Conservation (phyloP, 768 basidiomycete species). For the Psilocybe cubensis region DNA sequence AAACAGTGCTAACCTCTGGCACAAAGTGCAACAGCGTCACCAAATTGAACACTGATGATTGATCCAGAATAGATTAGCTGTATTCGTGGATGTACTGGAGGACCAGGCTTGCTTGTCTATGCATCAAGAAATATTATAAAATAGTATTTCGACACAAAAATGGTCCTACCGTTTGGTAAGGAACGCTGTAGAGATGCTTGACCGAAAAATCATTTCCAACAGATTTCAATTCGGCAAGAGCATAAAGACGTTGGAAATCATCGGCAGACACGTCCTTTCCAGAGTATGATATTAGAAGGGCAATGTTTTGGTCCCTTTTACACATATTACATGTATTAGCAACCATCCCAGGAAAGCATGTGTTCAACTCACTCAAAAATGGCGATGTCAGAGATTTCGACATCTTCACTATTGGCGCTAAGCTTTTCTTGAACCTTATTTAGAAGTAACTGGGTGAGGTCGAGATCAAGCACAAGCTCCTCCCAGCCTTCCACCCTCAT, state of each 20-base stretch:
- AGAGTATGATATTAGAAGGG: slow-evolving; percentile 71
- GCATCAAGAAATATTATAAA: neutral
- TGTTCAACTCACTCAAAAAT: slow-evolving; percentile 29
- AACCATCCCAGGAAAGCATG: slow-evolving; percentile 4
- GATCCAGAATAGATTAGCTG: slow-evolving; percentile 62
- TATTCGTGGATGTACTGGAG: slow-evolving; percentile 74
- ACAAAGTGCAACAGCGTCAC: slow-evolving; percentile 76
- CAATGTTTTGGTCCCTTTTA: slow-evolving; percentile 51
- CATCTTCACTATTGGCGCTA: slow-evolving; percentile 56
- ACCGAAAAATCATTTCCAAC: slow-evolving; percentile 46
- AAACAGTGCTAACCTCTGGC: slow-evolving; percentile 53
- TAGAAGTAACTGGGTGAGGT: slow-evolving; percentile 53
- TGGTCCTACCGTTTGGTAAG: slow-evolving; percentile 69
- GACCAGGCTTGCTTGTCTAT: slow-evolving; percentile 68
- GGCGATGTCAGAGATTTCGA: slow-evolving; percentile 75
- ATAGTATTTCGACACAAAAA: neutral
- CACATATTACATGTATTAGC: slow-evolving; percentile 3
- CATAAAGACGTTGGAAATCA: slow-evolving; percentile 65
- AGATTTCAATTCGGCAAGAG: slow-evolving; percentile 55
- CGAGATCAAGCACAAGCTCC: slow-evolving; percentile 58
- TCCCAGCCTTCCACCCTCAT: slow-evolving; percentile 74
- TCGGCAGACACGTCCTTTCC: slow-evolving; percentile 50
- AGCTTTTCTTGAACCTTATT: slow-evolving; percentile 46
- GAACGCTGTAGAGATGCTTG: slow-evolving; percentile 57
- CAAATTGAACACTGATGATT: slow-evolving; percentile 68